phyloP scores from a whole-genome alignment of 805 yeast genomes.

The Vanderwaltozyma tropicalis region DNA sequence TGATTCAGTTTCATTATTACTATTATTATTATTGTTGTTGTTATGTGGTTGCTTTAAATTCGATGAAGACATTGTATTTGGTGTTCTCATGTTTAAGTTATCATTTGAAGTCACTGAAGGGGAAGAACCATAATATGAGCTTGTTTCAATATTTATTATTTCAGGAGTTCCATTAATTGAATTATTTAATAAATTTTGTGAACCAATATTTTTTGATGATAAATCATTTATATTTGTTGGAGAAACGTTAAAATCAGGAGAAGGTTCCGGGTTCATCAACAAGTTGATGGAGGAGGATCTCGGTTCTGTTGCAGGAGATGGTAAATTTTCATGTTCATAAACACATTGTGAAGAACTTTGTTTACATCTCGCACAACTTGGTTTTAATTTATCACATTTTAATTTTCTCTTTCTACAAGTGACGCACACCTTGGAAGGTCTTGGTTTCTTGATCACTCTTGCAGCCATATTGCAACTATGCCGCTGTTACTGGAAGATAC shows the following conservation, averaged over 20 bases:
- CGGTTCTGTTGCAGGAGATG: background rate
- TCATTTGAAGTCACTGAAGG: background rate
- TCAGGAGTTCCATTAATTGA: background rate
- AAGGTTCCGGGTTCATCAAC: too few species aligned
- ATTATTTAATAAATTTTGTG: too few species aligned
- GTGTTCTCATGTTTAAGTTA: background rate
- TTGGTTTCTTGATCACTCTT: constrained; percentile 2
- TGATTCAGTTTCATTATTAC: background rate
- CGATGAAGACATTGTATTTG: background rate
- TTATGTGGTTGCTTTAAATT: too few species aligned
- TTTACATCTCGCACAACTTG: constrained; percentile 13
- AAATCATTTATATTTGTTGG: too few species aligned
- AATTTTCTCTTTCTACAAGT: constrained; percentile 10
- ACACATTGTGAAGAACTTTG: constrained; percentile 5
- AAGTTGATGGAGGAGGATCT: background rate
- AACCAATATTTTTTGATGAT: too few species aligned
- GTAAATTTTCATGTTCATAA: constrained; percentile 4
- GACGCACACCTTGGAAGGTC: constrained; percentile 11
- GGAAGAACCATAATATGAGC: too few species aligned
- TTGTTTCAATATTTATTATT: background rate
- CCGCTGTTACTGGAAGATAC: too few species aligned
- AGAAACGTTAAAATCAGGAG: too few species aligned
- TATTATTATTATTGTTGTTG: too few species aligned
- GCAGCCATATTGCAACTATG: too few species aligned
- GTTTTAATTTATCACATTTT: constrained; percentile 14